Conservation (phyloP, 176 grass and related monocot genomes). For the Tillandsia fasciculata region DNA sequence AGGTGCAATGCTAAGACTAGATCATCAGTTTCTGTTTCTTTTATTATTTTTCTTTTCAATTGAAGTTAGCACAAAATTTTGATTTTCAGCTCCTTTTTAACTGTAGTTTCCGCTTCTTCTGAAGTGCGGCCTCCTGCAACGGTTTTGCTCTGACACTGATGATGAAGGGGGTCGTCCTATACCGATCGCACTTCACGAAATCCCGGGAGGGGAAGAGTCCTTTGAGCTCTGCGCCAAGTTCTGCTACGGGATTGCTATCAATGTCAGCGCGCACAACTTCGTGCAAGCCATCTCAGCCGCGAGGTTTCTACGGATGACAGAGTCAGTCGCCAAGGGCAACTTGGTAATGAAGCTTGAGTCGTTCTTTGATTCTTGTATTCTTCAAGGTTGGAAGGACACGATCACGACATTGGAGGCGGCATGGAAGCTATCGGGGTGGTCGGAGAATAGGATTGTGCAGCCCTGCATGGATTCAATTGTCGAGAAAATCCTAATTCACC, state of each 20-base stretch:
- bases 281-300: constrained; percentile 50
- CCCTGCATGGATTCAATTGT: constrained; percentile 78
- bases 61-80: constrained; percentile 42
- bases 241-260: constrained; percentile 87
- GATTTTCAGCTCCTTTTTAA: constrained; percentile 83
- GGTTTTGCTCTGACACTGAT: constrained; percentile 43
- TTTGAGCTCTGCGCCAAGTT: constrained; percentile 97
- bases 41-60: constrained; percentile 22
- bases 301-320: constrained; percentile 78
- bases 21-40: no score
- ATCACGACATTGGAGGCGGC: constrained; percentile 41
- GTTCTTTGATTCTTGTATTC: constrained; percentile 72
- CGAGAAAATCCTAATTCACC: constrained; percentile 66
- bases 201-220: constrained; percentile 61
- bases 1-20: no score
- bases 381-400: constrained; percentile 80
- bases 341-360: constrained; percentile 61
- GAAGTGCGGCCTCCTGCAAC: constrained; percentile 83
- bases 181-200: constrained; percentile 57
- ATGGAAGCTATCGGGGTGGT: constrained; percentile 72
- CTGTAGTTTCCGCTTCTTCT: constrained; percentile 99
- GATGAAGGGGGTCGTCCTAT: constrained; percentile 33
- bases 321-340: constrained; percentile 65
- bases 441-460: constrained; percentile 62
- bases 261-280: constrained; percentile 64